Base-by-base conservation (phyloP, 495 filamentous ascomycete genomes). In the Tuber calosporum region DNA sequence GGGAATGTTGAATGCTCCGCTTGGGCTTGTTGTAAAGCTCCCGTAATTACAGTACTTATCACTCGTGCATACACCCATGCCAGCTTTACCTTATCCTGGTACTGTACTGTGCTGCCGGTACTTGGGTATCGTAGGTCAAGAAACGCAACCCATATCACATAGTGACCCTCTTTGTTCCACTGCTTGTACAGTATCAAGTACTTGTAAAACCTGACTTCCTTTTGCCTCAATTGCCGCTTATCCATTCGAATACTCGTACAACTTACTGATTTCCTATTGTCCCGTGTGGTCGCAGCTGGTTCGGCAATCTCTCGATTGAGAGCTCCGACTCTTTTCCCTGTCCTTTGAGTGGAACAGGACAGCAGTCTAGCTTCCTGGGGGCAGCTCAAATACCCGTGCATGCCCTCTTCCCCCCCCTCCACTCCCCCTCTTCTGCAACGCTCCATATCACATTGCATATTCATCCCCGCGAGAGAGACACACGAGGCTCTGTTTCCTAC, bases 301-400 rank as follows among this genome's bases (percentile, higher is more conserved):
- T 78, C 76, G 76, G 76, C 41, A 78, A 78, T 73, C 75, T 74
- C 67, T 78, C 76, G 76, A 78, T 77, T 78, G 42, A 58, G 26
- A 62, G 53, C 70, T 73, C 75, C 74, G 53, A 72, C 11, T 77
- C 72, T 72, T 38, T 74, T 69, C 76, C 71, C 67, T 73, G 53
- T 13, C 53, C 26, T 62, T 30, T 62, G 53, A 62, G 53, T 62
- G 53, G 53, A 62, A 34, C 53, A 62, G 53, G 53, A 62, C 53
- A 62, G 53, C 53, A 62, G 26, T 62, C 26, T 34, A 34, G 53
- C 67, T 72, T 62, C 73, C 67, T 37, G 68, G 70, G 71, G 75
- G 74, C 77, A 78, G 77, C 77, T 78, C 76, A 78, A 78, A 78
- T 77, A 78, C 68, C 71, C 53, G 53, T 62, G 53, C 53, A 34